Evolutionary conservation across 106 monocot genomes (phyloP).

Genomic region (Amphibolis antarctica): DNA sequence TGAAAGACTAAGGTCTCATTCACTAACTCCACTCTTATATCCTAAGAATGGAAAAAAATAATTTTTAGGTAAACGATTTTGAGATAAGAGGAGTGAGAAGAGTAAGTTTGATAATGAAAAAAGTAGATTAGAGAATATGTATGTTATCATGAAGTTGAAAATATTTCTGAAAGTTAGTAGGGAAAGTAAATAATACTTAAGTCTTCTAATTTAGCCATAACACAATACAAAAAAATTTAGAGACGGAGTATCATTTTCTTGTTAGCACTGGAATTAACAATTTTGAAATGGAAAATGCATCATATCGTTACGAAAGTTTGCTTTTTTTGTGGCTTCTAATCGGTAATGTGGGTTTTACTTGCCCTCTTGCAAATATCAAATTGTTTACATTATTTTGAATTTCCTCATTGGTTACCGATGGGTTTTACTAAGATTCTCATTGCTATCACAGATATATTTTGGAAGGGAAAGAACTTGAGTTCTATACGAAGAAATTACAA

Average conservation of each 20-base stretch:
- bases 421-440: not conserved
- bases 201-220: not conserved
- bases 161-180: too few relatives aligned
- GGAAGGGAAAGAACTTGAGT: slow-evolving; percentile 18
- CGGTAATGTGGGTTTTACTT: not conserved
- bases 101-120: too few relatives aligned
- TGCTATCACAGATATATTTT: slow-evolving; percentile 8
- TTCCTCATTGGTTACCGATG: too few relatives aligned
- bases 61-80: too few relatives aligned
- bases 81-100: too few relatives aligned
- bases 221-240: not conserved
- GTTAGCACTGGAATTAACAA: not conserved
- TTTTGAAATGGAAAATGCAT: not conserved
- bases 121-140: too few relatives aligned
- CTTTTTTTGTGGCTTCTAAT: not conserved
- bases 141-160: too few relatives aligned
- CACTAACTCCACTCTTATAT: too few relatives aligned
- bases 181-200: too few relatives aligned
- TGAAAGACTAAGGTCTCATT: too few relatives aligned
- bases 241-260: not conserved
- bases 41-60: too few relatives aligned
- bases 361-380: not conserved
- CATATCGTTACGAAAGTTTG: not conserved
- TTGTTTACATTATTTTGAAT: too few relatives aligned
- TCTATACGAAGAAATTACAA: slow-evolving; percentile 20